These are phyloP conservation scores for Symbiotaphrina buchneri DNA, from an alignment of 495 filamentous ascomycete genomes.

Conservation along the genomic window DNA sequence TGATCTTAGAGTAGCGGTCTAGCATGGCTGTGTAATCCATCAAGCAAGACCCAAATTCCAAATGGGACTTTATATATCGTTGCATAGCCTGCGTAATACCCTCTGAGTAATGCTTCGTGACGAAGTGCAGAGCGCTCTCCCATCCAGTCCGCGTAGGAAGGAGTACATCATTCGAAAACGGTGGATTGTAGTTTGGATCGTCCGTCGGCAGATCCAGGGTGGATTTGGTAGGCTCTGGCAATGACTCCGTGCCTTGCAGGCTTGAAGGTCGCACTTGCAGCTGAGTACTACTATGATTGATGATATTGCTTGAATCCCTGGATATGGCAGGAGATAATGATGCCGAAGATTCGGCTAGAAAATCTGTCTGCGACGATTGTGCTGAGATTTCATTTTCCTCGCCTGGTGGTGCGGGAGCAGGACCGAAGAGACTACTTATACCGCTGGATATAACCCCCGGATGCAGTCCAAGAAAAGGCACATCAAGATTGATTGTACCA, in stretches of 20 bases:
- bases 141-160: conserved; percentile 40
- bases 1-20: conserved; percentile 40
- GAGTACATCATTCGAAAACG: conserved; percentile 47
- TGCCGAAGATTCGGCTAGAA: too few species aligned
- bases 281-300: too few species aligned
- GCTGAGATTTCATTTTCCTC: too few species aligned
- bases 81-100: conserved; percentile 44
- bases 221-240: too few species aligned
- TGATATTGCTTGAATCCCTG: too few species aligned
- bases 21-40: conserved; percentile 52
- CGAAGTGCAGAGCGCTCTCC: conserved; percentile 48
- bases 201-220: conserved; percentile 1
- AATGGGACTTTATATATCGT: conserved; percentile 51
- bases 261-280: too few species aligned
- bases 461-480: conserved; percentile 74
- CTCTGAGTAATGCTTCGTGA: conserved; percentile 49
- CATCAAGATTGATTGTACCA: conserved; percentile 69
- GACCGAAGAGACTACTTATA: conserved; percentile 51
- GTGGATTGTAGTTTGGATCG: conserved; percentile 50
- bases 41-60: conserved; percentile 64
- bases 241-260: too few species aligned
- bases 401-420: conserved; percentile 22
- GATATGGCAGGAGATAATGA: too few species aligned
- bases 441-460: conserved; percentile 67
- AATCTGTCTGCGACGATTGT: too few species aligned